A percentile compares a stretch with the other conserved stretches of the same genome.
Conservation (phyloP, 495 filamentous ascomycete genomes). For the Lasiosphaeria ovina region DNA sequence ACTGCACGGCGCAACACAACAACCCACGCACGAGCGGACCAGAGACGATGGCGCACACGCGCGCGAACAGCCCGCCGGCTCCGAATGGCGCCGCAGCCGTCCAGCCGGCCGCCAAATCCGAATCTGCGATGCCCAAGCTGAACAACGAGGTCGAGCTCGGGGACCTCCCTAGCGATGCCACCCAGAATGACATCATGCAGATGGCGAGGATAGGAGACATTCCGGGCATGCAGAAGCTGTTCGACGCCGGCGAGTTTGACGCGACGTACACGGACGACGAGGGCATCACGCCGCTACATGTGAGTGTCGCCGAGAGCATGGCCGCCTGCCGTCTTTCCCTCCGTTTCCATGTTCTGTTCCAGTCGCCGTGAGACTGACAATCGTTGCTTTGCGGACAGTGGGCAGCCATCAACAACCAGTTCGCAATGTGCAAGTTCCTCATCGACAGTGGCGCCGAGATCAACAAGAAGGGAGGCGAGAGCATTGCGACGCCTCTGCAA, state of each 20-base stretch:
- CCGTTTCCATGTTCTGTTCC: neutral
- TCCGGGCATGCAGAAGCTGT: conserved; percentile 79
- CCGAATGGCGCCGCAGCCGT: conserved; percentile 33
- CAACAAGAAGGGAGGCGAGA: conserved; percentile 93
- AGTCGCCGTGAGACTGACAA: conserved; percentile 27
- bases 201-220: conserved; percentile 86
- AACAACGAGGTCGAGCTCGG: conserved; percentile 69
- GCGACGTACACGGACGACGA: conserved; percentile 83
- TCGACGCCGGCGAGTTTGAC: conserved; percentile 75
- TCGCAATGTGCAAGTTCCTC: conserved; percentile 91
- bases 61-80: conserved; percentile 21
- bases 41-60: conserved; percentile 27
- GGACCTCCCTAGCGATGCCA: conserved; percentile 50
- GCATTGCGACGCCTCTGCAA: conserved; percentile 86
- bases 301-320: conserved; percentile 42
- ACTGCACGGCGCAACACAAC: no score
- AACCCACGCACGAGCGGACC: neutral
- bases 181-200: conserved; percentile 91
- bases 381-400: conserved; percentile 56
- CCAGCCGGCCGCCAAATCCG: conserved; percentile 56
- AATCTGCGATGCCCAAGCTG: conserved; percentile 57
- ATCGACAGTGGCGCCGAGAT: conserved; percentile 86
- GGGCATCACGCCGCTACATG: conserved; percentile 92
- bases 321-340: neutral
- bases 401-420: conserved; percentile 99